A percentile compares a stretch with the other conserved stretches of the same genome.
Conservation (phyloP, 108 stramenopile species). For the Pseudonitzschia multistriata region DNA sequence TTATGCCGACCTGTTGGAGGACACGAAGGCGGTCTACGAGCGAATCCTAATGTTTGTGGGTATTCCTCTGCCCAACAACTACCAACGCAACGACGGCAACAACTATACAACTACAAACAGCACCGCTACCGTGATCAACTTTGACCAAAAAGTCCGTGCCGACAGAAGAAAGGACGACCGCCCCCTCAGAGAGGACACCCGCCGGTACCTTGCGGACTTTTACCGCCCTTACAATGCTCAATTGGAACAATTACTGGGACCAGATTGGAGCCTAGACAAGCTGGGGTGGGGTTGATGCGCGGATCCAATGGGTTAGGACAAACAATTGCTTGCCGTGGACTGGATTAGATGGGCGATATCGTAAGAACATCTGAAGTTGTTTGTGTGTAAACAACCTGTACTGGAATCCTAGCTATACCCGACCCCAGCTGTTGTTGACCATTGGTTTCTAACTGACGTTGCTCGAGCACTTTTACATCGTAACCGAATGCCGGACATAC, state of each 20-base stretch:
- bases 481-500: too few species aligned
- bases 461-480: too few species aligned
- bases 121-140: background rate
- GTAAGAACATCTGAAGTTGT: too few species aligned
- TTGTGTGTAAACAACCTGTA: too few species aligned
- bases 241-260: slow-evolving; percentile 24
- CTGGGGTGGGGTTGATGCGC: background rate
- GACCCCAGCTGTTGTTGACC: too few species aligned
- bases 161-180: background rate
- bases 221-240: slow-evolving; percentile 32
- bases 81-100: too few species aligned
- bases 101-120: too few species aligned
- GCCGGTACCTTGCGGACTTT: slow-evolving; percentile 24
- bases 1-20: slow-evolving; percentile 18
- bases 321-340: too few species aligned
- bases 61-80: slow-evolving; percentile 5
- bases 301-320: too few species aligned
- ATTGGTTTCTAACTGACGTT: too few species aligned
- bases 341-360: too few species aligned
- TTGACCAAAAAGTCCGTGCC: slow-evolving; percentile 18
- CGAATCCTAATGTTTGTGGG: slow-evolving; percentile 20
- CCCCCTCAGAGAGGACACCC: slow-evolving; percentile 12
- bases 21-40: slow-evolving; percentile 19
- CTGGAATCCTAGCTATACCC: too few species aligned
- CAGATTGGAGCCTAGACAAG: slow-evolving; percentile 21